Evolutionary conservation across 495 filamentous ascomycete species (phyloP), one percentile per base, ranked within the genome.

Genomic region (Hypoxylon trugodes): DNA sequence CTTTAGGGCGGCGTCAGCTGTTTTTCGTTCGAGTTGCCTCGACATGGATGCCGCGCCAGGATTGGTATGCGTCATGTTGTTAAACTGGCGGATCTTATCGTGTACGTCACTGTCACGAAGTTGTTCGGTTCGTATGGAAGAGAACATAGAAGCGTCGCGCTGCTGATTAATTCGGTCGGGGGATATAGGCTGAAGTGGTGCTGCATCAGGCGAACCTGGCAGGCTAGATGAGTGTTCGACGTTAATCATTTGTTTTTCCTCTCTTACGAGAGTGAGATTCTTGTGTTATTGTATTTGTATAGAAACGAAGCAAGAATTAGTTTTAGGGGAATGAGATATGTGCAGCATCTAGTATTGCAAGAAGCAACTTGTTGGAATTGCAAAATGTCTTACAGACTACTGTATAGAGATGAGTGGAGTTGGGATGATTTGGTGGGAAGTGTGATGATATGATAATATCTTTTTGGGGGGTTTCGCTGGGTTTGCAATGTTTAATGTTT

Each of bases 51-150:
- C 63, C 26, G 53, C 36, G 48, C n/a, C n/a, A 18, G 66, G 63
- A 2, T 33, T 33, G 6, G 43, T 47, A 38, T 72, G 70, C 43
- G 82, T 79, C 30, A 96, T 76, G 43, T 81, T 84, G 76, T 96
- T 93, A 68, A 96, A 89, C 59, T 88, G 91, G 21, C 86, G 88
- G 65, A 96, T 91, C 74, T 94, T 95, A 24, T 90, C 87, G 69
- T 93, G 90, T 1, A 96, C 90, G 10, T 80, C 77, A 66, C 79
- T 80, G 70, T 96, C 92, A 19, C 90, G 90, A 48, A 15, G 13
- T 1, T 72, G 72, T 13, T 80, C 65, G 26, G 32, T 47, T 41
- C 58, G 65, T 18, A 60, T 48, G 10, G 72, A 60, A 19, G 66
- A 63, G 43, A 70, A 65, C 1, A 69, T 45, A 38, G 49, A 26